A percentile compares a stretch with the other conserved stretches of the same genome.
These are phyloP conservation scores for Oxalis stricta DNA, from an alignment of 441 rosid genomes.

Conservation along the genomic window DNA sequence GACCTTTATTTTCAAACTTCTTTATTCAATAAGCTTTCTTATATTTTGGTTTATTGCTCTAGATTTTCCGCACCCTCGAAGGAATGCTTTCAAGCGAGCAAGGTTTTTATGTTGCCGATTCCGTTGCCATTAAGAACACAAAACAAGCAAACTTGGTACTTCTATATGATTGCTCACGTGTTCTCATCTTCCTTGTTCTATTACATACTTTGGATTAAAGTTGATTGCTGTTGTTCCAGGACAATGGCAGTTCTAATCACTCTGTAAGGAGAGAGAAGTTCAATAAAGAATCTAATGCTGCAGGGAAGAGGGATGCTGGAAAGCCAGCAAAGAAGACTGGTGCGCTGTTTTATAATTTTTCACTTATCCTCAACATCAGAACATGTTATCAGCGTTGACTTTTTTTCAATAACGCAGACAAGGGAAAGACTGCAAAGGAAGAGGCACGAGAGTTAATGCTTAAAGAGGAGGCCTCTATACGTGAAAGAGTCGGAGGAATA, in stretches of 20 bases:
- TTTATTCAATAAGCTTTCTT: no score
- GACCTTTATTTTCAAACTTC: no score
- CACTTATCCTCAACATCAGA: not conserved
- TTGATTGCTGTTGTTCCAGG: constrained; percentile 25
- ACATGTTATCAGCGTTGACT: not conserved
- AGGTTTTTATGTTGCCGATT: constrained; percentile 87
- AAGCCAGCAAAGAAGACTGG: constrained; percentile 72
- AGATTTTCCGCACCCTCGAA: constrained; percentile 86
- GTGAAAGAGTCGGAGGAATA: constrained; percentile 56
- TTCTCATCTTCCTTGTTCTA: not conserved
- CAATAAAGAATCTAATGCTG: constrained; percentile 35
- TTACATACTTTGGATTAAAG: constrained; percentile 4
- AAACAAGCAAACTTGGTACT: constrained; percentile 57
- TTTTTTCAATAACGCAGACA: constrained; percentile 36
- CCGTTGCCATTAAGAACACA: constrained; percentile 53
- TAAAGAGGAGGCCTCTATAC: constrained; percentile 73
- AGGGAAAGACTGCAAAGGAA: constrained; percentile 90
- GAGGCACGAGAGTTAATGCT: constrained; percentile 93
- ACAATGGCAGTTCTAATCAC: constrained; percentile 32
- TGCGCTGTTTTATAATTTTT: constrained; percentile 16
- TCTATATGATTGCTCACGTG: constrained; percentile 6
- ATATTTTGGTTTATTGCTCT: constrained; percentile 8
- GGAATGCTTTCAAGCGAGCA: constrained; percentile 84
- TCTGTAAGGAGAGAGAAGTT: constrained; percentile 50
- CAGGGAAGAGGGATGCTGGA: constrained; percentile 58